phyloP scores from a whole-genome alignment of 768 basidiomycete species.

The Psilocybe azurescens region DNA sequence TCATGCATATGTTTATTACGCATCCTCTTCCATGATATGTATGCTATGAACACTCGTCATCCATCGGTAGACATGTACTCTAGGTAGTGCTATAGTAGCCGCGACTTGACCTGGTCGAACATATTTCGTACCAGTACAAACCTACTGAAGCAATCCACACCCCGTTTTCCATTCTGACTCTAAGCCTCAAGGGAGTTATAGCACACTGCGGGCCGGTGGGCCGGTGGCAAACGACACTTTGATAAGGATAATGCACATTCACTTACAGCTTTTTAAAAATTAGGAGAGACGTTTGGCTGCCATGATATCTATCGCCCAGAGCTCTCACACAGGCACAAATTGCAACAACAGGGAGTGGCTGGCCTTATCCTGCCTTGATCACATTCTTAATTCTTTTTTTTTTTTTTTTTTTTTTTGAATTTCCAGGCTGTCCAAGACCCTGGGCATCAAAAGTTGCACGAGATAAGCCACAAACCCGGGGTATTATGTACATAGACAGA shows the following conservation, averaged over 20 bases:
- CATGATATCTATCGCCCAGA: too few relatives aligned
- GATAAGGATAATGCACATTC: too few relatives aligned
- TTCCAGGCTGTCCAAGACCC: conserved; percentile 1
- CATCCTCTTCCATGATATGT: background rate
- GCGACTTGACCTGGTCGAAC: background rate
- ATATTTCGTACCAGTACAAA: background rate
- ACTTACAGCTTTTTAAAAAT: too few relatives aligned
- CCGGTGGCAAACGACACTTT: too few relatives aligned
- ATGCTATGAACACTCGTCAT: conserved; percentile 10
- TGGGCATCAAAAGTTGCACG: conserved; percentile 3
- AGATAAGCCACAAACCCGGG: background rate
- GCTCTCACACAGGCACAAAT: background rate
- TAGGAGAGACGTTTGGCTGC: too few relatives aligned
- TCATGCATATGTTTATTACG: background rate
- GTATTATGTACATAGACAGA: background rate
- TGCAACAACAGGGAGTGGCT: background rate
- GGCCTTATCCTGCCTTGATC: background rate
- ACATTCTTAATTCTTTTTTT: background rate
- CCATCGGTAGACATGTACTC: background rate
- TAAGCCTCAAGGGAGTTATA: too few relatives aligned
- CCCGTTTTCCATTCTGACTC: too few relatives aligned
- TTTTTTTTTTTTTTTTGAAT: too few relatives aligned
- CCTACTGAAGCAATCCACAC: background rate
- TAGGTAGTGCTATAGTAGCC: background rate
- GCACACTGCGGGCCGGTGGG: too few relatives aligned